Base-by-base conservation (phyloP, 176 grass and related monocot genomes). In the Triticum aestivum region DNA sequence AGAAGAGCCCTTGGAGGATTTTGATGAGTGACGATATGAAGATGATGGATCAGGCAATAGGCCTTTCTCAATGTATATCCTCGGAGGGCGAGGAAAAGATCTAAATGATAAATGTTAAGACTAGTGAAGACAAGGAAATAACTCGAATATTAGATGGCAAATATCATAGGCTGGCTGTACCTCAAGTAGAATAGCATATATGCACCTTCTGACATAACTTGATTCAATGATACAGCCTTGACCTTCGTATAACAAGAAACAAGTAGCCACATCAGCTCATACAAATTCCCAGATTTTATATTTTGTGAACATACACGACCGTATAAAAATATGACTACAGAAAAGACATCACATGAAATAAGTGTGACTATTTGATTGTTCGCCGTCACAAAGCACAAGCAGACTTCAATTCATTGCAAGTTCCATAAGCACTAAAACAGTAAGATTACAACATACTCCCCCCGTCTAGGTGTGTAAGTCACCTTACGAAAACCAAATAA, bases 151-250 rank as follows among this genome's bases (percentile, higher is more conserved):
- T 72, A 73, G 44, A 52, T 68, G 38, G 20, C 27, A 65, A 10
- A 66, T 9, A 51, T 82, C 20, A 56, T 9, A 83, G 35, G 23
- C 51, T 49, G 26, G 62, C n/a, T 33, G 52, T 73, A 85, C 97
- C 97, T 94, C 32, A 90, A 89, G 85, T 99, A 99, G 90, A 99
- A 99, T 65, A 99, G 90, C 97, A 99, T 99, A 82, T 99, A 99
- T 87, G 97, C 97, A 86, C 97, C 92, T 91, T 99, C 92, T 65
- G 97, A 99, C 97, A 99, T 99, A 66, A 99, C 97, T 84, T 99
- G 97, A 90, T 90, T 96, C 83, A 78, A 78, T 78, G 92, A 89
- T 45, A 99, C 97, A 87, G 76, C 77, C 68, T 99, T 86, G 49
- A 97, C 97, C 97, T 99, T 59, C 51, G 89, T 79, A 66, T 27